These are phyloP conservation scores for Diaporthe destruens DNA, from an alignment of 2,329 filamentous ascomycete genomes.

Conservation along the genomic window DNA sequence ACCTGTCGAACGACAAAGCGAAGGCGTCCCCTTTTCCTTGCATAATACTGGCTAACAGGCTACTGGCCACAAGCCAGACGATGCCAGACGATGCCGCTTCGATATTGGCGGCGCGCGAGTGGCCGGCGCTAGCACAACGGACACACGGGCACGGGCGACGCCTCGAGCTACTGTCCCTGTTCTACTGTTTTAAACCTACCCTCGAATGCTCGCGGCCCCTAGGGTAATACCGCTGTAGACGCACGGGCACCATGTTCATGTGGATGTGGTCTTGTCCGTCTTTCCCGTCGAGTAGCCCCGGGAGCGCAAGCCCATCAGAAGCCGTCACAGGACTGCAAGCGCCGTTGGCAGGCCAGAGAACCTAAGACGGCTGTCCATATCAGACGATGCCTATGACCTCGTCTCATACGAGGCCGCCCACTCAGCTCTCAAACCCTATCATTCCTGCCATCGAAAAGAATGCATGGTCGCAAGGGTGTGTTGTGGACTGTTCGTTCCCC, in stretches of 20 bases:
- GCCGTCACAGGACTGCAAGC: slow-evolving; percentile 25
- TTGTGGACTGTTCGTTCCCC: background rate
- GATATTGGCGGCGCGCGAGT: slow-evolving; percentile 17
- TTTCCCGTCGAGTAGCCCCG: slow-evolving; percentile 8
- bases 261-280: slow-evolving; percentile 7
- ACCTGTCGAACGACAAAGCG: slow-evolving; percentile 20
- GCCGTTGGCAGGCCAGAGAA: slow-evolving; percentile 7
- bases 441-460: slow-evolving; percentile 26
- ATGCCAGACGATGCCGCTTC: slow-evolving; percentile 28
- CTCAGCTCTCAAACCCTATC: slow-evolving; percentile 22
- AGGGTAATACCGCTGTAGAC: slow-evolving; percentile 1
- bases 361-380: background rate
- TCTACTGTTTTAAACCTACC: slow-evolving; percentile 7
- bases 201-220: background rate
- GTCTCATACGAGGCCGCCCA: slow-evolving; percentile 7
- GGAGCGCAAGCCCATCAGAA: background rate
- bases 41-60: slow-evolving; percentile 19
- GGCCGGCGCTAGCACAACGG: slow-evolving; percentile 15
- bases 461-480: slow-evolving; percentile 23
- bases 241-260: slow-evolving; percentile 14
- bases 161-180: slow-evolving; percentile 11
- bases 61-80: slow-evolving; percentile 11
- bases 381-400: background rate
- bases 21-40: slow-evolving; percentile 31
- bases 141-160: slow-evolving; percentile 9